Base-by-base conservation (phyloP, 495 filamentous ascomycete species). In the Penicillium daleae region DNA sequence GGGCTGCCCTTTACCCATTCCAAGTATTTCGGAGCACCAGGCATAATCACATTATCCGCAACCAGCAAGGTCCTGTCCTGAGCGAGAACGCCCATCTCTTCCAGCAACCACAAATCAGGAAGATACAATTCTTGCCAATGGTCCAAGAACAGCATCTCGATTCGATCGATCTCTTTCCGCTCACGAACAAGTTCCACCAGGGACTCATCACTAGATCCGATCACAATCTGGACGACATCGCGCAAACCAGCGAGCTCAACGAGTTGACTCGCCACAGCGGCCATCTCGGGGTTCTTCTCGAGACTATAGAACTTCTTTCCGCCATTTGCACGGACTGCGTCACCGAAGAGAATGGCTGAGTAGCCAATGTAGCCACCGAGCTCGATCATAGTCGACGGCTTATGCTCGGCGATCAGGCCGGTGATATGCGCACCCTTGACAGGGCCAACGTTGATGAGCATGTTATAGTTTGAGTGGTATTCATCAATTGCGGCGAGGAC, bases 281-380 rank as follows among this genome's bases (percentile, higher is more conserved):
- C 88, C 66, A 90, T 88, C 33, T 84, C 80, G 1, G 88, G 84
- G 57, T 85, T 86, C 55, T 80, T 74, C 67, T 91, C 89, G 6
- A 91, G 70, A 62, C 82, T 86, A 62, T 78, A 82, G 65, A 86
- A 90, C 33, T 71, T 64, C 56, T 77, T 76, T 4, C 86, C 86
- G 42, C 84, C 83, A 15, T 76, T 74, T n/a, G 76, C 65, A 24
- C 77, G 73, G 2, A 90, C 56, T 8, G 86, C 83, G 15, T 80
- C 74, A 29, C 80, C 87, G 59, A 91, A 90, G 6, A 89, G 77
- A 57, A 91, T 82, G 35, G 85, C 83, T 0, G 87, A 90, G 76
- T 92, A 92, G 32, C 90, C 90, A 29, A 91, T 75, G 70, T 92
- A 93, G 9, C 87, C 88, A 40, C 90, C 90, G 6, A 92, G 80